A percentile compares a stretch with the other conserved stretches of the same genome.
Evolutionary conservation across 768 basidiomycete species (phyloP).

Genomic region (Suillus bovinus): DNA sequence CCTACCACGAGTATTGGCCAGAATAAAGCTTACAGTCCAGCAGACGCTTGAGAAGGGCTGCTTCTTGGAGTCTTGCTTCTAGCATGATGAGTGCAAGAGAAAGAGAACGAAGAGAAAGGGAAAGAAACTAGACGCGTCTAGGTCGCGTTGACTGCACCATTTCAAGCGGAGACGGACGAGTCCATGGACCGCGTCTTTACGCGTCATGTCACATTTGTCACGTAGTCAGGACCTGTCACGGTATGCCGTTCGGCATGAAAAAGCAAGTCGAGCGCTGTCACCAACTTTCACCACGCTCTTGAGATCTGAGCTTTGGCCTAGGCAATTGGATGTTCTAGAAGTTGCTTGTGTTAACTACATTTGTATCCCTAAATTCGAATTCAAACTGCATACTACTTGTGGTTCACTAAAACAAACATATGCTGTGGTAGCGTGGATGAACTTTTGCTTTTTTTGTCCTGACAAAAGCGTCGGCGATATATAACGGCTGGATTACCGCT

Average conservation of each 20-base stretch:
- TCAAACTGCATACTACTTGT: background rate
- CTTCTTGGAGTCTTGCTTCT: slow-evolving; percentile 89
- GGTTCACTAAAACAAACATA: slow-evolving; percentile 10
- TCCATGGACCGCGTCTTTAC: slow-evolving; percentile 23
- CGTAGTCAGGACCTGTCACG: slow-evolving; percentile 23
- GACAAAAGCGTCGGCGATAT: slow-evolving; percentile 1
- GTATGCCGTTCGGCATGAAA: background rate
- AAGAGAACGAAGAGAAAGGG: slow-evolving; percentile 14
- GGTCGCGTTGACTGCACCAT: slow-evolving; percentile 31
- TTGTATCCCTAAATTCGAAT: slow-evolving; percentile 4
- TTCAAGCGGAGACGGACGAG: slow-evolving; percentile 35
- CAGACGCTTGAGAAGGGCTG: slow-evolving; percentile 87
- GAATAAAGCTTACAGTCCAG: slow-evolving; percentile 72
- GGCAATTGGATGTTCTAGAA: background rate
- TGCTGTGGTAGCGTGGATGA: slow-evolving; percentile 4
- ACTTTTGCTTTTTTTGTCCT: slow-evolving; percentile 9
- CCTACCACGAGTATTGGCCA: slow-evolving; percentile 11
- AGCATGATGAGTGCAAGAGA: slow-evolving; percentile 51
- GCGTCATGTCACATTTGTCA: slow-evolving; percentile 34
- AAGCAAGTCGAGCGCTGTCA: background rate
- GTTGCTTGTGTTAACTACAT: background rate
- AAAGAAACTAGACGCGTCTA: slow-evolving; percentile 27
- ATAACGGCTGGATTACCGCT: slow-evolving; percentile 10
- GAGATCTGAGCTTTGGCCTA: background rate
- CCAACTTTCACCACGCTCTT: background rate